Percentiles rank a stretch among this genome's conserved stretches.
Conservation (phyloP, 2,329 filamentous ascomycete genomes). For the Polychaeton citri region DNA sequence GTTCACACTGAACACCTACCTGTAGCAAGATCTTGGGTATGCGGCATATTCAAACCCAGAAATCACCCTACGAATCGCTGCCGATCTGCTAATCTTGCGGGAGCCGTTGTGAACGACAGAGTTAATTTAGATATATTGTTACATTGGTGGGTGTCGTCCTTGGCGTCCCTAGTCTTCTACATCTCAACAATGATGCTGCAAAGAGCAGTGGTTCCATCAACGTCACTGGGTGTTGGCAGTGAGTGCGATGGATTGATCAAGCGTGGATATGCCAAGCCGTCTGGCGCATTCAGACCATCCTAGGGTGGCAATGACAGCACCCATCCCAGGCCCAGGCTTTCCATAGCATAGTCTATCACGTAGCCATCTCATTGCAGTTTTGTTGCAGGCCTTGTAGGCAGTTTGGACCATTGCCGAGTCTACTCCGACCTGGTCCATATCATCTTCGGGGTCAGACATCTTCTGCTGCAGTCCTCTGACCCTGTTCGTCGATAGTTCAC, state of each 20-base stretch:
- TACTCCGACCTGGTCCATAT: not conserved
- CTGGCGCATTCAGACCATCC: constrained; percentile 37
- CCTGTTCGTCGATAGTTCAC: not conserved
- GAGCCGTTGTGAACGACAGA: no score
- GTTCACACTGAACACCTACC: no score
- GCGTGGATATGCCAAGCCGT: no score
- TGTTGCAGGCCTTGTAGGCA: not conserved
- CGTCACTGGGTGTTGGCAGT: no score
- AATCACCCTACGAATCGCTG: not conserved
- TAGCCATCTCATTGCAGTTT: constrained; percentile 26
- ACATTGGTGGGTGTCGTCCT: no score
- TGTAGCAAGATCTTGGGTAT: not conserved
- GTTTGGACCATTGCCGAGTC: not conserved
- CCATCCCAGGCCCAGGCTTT: constrained; percentile 39
- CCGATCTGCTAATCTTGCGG: no score
- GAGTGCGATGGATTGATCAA: no score
- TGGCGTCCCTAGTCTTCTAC: no score
- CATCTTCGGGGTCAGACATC: constrained; percentile 1
- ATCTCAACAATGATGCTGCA: no score
- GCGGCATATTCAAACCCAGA: not conserved
- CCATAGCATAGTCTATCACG: constrained; percentile 43
- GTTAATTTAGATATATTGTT: no score
- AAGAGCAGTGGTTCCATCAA: no score
- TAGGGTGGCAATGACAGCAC: constrained; percentile 41
- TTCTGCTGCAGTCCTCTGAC: not conserved